These are phyloP conservation scores for Mycena rebaudengoi DNA, from an alignment of 768 basidiomycete species.

Conservation along the genomic window DNA sequence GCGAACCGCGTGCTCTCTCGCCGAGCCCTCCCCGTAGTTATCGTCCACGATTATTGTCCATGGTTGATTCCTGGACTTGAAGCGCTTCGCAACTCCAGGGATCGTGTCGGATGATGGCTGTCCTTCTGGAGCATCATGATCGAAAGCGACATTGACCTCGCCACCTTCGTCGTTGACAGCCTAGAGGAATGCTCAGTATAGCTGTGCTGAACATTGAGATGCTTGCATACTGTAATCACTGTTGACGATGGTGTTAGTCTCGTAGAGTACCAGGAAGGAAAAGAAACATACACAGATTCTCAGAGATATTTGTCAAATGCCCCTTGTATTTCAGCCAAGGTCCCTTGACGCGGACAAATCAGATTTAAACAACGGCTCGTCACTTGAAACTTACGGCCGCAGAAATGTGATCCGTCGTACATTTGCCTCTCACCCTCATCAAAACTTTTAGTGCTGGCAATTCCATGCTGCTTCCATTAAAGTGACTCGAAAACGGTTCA, in stretches of 20 bases:
- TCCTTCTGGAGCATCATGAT: conserved; percentile 61
- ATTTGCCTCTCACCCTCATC: conserved; percentile 95
- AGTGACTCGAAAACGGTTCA: conserved; percentile 85
- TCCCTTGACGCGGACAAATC: conserved; percentile 58
- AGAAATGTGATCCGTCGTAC: conserved; percentile 98
- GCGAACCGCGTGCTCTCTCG: conserved; percentile 87
- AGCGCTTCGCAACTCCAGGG: conserved; percentile 88
- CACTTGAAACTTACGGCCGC: conserved; percentile 76
- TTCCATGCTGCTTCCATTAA: conserved; percentile 69
- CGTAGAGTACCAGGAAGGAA: neutral
- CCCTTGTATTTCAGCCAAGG: conserved; percentile 99
- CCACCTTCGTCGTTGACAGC: conserved; percentile 96
- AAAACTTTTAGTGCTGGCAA: conserved; percentile 85
- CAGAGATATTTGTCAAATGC: conserved; percentile 94
- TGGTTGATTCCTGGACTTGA: conserved; percentile 83
- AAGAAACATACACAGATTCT: conserved; percentile 87
- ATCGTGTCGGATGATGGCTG: conserved; percentile 77
- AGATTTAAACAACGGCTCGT: neutral
- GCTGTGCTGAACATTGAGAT: neutral
- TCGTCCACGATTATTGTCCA: conserved; percentile 97
- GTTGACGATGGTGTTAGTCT: neutral
- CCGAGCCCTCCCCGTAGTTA: conserved; percentile 97
- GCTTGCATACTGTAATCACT: conserved; percentile 85
- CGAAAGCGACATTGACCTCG: conserved; percentile 90
- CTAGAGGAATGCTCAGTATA: conserved; percentile 42